These are phyloP conservation scores for Takashimella tepidaria DNA, from an alignment of 1,284 basidiomycete genomes.

Conservation along the genomic window DNA sequence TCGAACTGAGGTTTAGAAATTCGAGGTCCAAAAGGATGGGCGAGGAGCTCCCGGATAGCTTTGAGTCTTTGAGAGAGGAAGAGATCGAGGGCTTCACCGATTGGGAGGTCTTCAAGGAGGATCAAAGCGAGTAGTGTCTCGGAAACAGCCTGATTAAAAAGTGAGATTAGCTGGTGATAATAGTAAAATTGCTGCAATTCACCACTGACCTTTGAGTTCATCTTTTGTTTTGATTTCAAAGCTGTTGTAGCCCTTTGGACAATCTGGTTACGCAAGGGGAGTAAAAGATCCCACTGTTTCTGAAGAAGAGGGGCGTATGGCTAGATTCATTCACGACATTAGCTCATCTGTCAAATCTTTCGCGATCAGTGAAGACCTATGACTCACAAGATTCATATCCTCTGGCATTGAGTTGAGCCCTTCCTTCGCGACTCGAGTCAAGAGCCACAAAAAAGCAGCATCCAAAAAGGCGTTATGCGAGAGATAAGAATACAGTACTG, in stretches of 20 bases:
- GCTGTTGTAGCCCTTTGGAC: constrained; percentile 71
- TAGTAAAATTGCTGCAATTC: neutral
- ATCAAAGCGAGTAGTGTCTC: constrained; percentile 73
- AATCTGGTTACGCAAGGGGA: constrained; percentile 77
- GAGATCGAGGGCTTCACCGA: constrained; percentile 63
- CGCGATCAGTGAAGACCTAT: neutral
- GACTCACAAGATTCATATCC: constrained; percentile 30
- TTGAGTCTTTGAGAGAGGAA: constrained; percentile 68
- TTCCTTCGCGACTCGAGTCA: constrained; percentile 67
- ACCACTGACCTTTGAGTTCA: constrained; percentile 20
- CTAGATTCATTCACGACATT: constrained; percentile 19
- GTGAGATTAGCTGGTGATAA: too few species aligned
- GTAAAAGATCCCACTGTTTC: constrained; percentile 81
- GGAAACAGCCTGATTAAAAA: constrained; percentile 68
- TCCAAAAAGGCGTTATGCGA: constrained; percentile 70
- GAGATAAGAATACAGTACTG: constrained; percentile 68
- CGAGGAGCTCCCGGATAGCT: constrained; percentile 53
- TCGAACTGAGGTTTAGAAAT: neutral
- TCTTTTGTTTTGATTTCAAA: constrained; percentile 53
- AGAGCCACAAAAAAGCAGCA: constrained; percentile 78
- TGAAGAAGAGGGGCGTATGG: constrained; percentile 64
- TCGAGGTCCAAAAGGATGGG: constrained; percentile 11
- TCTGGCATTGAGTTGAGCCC: constrained; percentile 30
- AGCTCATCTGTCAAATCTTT: neutral
- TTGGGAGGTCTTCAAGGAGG: constrained; percentile 72